Percentiles rank a stretch among this genome's conserved stretches.
These are phyloP conservation scores for Edaphochlamys debaryana DNA, from an alignment of 139 green algal species.

Conservation along the genomic window DNA sequence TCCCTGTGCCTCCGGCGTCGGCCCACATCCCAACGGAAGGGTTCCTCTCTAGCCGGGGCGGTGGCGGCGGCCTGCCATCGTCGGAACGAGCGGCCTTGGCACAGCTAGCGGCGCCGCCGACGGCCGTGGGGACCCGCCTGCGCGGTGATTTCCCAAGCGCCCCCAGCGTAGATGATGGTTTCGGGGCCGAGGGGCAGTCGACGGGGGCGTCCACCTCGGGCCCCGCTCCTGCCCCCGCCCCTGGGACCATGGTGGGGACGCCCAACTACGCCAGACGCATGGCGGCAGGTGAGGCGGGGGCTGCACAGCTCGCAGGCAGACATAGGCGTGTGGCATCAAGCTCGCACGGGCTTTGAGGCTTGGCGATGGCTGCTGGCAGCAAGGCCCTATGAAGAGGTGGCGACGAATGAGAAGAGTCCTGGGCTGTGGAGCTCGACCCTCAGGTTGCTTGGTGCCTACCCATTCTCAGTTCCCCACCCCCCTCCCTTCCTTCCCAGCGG, in stretches of 20 bases:
- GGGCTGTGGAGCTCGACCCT: not conserved
- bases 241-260: constrained; percentile 15
- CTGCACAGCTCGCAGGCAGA: too few relatives aligned
- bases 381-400: not conserved
- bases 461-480: not conserved
- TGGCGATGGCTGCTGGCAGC: not conserved
- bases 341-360: too few relatives aligned
- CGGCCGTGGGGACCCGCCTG: not conserved
- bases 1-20: not conserved
- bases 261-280: not conserved
- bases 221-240: not conserved
- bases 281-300: not conserved
- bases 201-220: too few relatives aligned
- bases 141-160: too few relatives aligned
- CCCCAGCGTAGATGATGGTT: not conserved
- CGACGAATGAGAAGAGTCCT: not conserved
- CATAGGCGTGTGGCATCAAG: not conserved
- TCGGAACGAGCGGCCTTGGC: not conserved
- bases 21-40: constrained; percentile 4
- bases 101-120: constrained; percentile 17
- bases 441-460: not conserved
- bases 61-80: too few relatives aligned
- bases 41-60: not conserved
- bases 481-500: too few relatives aligned
- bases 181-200: not conserved